Evolutionary conservation across 129 eudicot genomes (phyloP).

Genomic region (carrot (Daucus carota)): DH1_v3.0 NC_030382.2:58253001-58253500

Average conservation of each 20-base stretch:
- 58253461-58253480: conserved; percentile 81
- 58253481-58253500: conserved; percentile 89
- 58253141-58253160: neutral
- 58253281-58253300: conserved; percentile 99
- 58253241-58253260: conserved; percentile 40
- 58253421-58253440: conserved; percentile 83
- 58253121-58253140: neutral
- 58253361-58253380: conserved; percentile 2
- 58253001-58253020: neutral
- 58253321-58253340: neutral
- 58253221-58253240: neutral
- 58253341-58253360: conserved; percentile 5
- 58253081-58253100: neutral
- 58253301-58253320: conserved; percentile 66
- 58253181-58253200: neutral
- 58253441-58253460: conserved; percentile 58
- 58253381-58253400: conserved; percentile 14
- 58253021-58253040: neutral
- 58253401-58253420: conserved; percentile 65
- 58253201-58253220: neutral
- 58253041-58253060: neutral
- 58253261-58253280: conserved; percentile 88
- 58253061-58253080: neutral
- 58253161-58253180: neutral
- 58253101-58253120: neutral